Percentiles rank a stretch among this genome's conserved stretches.
Evolutionary conservation across 2,329 filamentous ascomycete genomes (phyloP).

Genomic region (Dactylonectria estremocensis): DNA sequence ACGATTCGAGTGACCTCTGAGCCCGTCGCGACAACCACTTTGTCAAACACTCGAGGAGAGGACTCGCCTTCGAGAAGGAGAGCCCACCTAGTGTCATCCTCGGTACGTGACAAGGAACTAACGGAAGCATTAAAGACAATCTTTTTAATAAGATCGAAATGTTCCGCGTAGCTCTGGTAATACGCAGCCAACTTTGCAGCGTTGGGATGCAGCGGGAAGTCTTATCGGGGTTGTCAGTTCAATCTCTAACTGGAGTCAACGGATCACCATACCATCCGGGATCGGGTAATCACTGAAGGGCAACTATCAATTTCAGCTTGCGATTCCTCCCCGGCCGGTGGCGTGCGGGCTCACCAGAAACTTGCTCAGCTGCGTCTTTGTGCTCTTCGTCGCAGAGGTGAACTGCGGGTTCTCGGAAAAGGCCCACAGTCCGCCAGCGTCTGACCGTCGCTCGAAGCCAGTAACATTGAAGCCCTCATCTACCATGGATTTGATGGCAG

Average conservation of each 20-base stretch:
- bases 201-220: constrained; percentile 37
- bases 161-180: constrained; percentile 42
- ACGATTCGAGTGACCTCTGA: constrained; percentile 35
- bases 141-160: constrained; percentile 36
- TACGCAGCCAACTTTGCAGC: constrained; percentile 36
- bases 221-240: constrained; percentile 28
- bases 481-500: constrained; percentile 41
- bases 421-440: constrained; percentile 44
- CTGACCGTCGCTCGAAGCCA: constrained; percentile 41
- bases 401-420: constrained; percentile 41
- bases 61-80: constrained; percentile 32
- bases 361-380: constrained; percentile 44
- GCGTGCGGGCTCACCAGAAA: constrained; percentile 37
- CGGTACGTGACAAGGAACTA: constrained; percentile 31
- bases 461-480: constrained; percentile 46
- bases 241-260: neutral
- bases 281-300: constrained; percentile 46
- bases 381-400: constrained; percentile 41
- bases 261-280: constrained; percentile 34
- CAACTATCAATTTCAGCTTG: constrained; percentile 21
- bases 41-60: constrained; percentile 40
- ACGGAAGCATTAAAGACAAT: constrained; percentile 38
- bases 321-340: neutral
- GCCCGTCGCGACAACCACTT: constrained; percentile 43
- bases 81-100: constrained; percentile 36